A percentile compares a stretch with the other conserved stretches of the same genome.
Evolutionary conservation across 148 eudicot genomes (phyloP).

Genomic region (Chenopodium quinoa): DNA sequence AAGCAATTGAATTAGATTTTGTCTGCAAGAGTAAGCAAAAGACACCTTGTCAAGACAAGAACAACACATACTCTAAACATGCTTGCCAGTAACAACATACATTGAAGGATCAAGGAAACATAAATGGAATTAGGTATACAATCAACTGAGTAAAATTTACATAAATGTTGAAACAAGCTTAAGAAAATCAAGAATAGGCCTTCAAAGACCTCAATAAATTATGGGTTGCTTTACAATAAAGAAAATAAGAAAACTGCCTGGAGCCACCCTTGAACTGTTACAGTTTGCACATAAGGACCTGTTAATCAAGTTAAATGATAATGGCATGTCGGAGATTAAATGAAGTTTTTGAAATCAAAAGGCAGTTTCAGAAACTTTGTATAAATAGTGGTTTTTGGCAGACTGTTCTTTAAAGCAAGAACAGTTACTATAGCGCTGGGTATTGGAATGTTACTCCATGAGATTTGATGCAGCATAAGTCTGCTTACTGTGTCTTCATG

Average conservation of each 20-base stretch:
- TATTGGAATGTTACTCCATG: too few species aligned
- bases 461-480: too few species aligned
- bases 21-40: constrained; percentile 51
- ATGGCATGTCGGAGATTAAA: too few species aligned
- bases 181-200: neutral
- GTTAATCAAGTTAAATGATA: too few species aligned
- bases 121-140: neutral
- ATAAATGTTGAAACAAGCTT: neutral
- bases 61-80: neutral
- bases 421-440: too few species aligned
- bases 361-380: too few species aligned
- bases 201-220: neutral
- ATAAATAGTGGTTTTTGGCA: too few species aligned
- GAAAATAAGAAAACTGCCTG: neutral
- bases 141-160: neutral
- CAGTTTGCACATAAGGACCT: too few species aligned
- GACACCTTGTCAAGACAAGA: constrained; percentile 7
- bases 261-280: too few species aligned
- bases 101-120: neutral
- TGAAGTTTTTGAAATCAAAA: too few species aligned
- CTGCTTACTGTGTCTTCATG: too few species aligned
- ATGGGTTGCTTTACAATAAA: neutral
- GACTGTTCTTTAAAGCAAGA: too few species aligned
- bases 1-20: constrained; percentile 75
- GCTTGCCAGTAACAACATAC: neutral